These are phyloP conservation scores for Byssochlamys sp. DNA, from an alignment of 2,329 filamentous ascomycete genomes.

Conservation along the genomic window DNA sequence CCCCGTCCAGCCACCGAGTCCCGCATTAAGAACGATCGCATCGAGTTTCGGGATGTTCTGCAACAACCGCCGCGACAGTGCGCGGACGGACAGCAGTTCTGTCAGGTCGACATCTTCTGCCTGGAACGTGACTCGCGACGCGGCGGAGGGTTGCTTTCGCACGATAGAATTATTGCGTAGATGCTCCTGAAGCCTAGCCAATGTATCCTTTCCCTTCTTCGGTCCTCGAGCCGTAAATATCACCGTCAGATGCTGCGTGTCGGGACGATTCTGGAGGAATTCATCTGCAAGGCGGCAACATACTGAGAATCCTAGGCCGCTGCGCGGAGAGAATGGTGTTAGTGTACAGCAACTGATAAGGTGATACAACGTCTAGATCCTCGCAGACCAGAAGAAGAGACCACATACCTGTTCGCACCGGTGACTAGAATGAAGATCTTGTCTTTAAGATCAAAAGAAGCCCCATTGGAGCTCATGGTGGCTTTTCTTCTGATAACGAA, in stretches of 20 bases:
- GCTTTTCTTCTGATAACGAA: not conserved
- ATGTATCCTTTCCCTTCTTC: constrained; percentile 64
- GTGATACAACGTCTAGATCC: too few species aligned
- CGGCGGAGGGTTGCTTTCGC: not conserved
- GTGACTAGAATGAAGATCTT: constrained; percentile 58
- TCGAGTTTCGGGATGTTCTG: constrained; percentile 60
- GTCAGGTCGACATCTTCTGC: constrained; percentile 51
- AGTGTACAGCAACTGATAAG: not conserved
- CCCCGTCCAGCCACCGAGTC: constrained; percentile 77
- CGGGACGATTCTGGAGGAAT: constrained; percentile 62
- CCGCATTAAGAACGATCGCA: constrained; percentile 73
- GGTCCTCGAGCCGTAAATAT: constrained; percentile 73
- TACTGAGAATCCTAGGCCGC: constrained; percentile 77
- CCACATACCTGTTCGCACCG: constrained; percentile 67
- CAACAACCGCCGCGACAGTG: constrained; percentile 43
- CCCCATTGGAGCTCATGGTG: not conserved
- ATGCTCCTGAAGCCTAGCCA: constrained; percentile 54
- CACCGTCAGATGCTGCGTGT: constrained; percentile 61
- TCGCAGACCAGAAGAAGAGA: constrained; percentile 1
- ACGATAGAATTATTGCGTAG: constrained; percentile 30
- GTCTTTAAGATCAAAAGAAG: constrained; percentile 10
- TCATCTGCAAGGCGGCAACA: constrained; percentile 81
- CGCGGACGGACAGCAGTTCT: constrained; percentile 46
- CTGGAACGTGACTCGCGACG: constrained; percentile 40
- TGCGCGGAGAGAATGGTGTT: constrained; percentile 29